Evolutionary conservation across 768 basidiomycete genomes (phyloP).

Genomic region (Amanita thiersii): DNA sequence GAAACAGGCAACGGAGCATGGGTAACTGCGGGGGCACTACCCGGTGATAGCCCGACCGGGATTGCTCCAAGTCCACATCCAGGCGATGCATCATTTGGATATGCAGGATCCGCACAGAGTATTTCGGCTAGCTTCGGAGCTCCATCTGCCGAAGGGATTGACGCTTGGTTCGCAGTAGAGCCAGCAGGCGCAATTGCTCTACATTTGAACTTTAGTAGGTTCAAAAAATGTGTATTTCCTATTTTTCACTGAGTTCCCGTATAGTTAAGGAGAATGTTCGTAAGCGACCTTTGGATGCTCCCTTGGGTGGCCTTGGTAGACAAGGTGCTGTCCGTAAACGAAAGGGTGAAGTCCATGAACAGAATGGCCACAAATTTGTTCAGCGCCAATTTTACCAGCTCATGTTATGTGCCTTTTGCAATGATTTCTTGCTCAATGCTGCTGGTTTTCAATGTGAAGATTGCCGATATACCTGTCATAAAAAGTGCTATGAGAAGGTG

Average conservation of each 20-base stretch:
- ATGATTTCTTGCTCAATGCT: conserved; percentile 95
- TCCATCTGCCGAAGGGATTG: conserved; percentile 65
- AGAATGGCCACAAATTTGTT: conserved; percentile 99
- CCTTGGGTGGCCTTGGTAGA: conserved; percentile 82
- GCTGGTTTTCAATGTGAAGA: conserved; percentile 99
- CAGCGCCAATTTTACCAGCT: conserved; percentile 97
- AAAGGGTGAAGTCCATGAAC: conserved; percentile 97
- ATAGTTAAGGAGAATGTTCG: conserved; percentile 97
- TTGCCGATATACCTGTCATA: conserved; percentile 98
- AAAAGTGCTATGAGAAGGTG: conserved; percentile 98
- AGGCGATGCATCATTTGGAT: conserved; percentile 39
- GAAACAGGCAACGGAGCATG: conserved; percentile 86
- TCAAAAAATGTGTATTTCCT: conserved; percentile 6
- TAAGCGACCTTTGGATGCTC: conserved; percentile 89
- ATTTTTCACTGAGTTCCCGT: conserved; percentile 10
- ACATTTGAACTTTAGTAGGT: conserved; percentile 86
- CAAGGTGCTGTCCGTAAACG: conserved; percentile 97
- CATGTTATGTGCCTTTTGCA: conserved; percentile 97
- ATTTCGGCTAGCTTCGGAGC: conserved; percentile 13
- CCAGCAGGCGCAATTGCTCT: conserved; percentile 91
- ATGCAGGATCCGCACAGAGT: conserved; percentile 33
- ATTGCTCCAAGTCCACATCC: conserved; percentile 21
- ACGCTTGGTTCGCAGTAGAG: conserved; percentile 96
- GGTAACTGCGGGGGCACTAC: conserved; percentile 93
- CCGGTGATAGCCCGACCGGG: conserved; percentile 41